A percentile compares a stretch with the other conserved stretches of the same genome.
Evolutionary conservation across 2,329 filamentous ascomycete genomes (phyloP).

Genomic region (Trichoderma cornu-damae): DNA sequence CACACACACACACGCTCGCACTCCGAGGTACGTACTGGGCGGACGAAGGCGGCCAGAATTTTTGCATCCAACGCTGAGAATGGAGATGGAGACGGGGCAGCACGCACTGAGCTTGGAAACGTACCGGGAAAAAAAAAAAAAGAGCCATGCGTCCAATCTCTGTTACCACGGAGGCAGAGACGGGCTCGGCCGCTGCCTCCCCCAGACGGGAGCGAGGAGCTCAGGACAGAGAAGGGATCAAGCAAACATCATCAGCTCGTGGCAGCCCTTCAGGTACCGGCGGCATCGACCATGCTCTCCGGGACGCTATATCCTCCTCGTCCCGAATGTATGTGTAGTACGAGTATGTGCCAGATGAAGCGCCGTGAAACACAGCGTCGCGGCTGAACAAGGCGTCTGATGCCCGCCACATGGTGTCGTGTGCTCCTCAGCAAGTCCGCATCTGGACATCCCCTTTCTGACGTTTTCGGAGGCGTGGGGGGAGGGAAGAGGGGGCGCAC

Average conservation of each 20-base stretch:
- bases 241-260: slow-evolving; percentile 1
- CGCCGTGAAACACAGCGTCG: slow-evolving; percentile 11
- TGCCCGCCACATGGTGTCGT: slow-evolving; percentile 15
- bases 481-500: too few relatives aligned
- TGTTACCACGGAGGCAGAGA: background rate
- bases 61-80: background rate
- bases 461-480: slow-evolving; percentile 8
- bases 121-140: background rate
- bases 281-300: background rate
- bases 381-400: background rate
- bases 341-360: slow-evolving; percentile 3
- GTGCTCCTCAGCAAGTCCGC: slow-evolving; percentile 7
- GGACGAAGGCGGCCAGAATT: too few relatives aligned
- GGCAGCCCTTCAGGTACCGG: slow-evolving; percentile 5
- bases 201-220: slow-evolving; percentile 6
- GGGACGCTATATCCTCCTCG: background rate
- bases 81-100: background rate
- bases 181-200: slow-evolving; percentile 7
- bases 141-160: background rate
- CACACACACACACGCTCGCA: too few relatives aligned
- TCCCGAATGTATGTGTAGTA: slow-evolving; percentile 3
- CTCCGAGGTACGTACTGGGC: too few relatives aligned
- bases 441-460: slow-evolving; percentile 2
- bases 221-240: slow-evolving; percentile 16
- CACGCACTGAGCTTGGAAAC: background rate